Conservation (phyloP, 2,329 filamentous ascomycete genomes). For the Cryphonectria nitschkei region DNA sequence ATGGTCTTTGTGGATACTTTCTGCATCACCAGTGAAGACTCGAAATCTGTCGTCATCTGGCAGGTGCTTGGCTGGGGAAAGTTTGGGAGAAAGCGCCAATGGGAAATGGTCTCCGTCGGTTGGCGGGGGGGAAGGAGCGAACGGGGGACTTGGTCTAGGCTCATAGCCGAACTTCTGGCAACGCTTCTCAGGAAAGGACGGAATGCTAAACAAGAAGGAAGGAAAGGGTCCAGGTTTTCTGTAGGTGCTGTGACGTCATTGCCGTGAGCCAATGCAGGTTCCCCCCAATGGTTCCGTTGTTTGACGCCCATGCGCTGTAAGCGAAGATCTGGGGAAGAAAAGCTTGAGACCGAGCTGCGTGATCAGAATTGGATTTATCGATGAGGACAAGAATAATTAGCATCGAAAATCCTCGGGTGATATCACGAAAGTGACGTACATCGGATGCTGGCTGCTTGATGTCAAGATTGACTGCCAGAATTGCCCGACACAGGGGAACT, state of each 20-base stretch:
- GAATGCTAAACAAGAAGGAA: background rate
- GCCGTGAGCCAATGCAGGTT: background rate
- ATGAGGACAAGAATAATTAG: background rate
- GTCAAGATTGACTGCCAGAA: background rate
- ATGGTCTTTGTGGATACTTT: background rate
- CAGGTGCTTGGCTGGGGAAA: slow-evolving; percentile 12
- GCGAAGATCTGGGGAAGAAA: background rate
- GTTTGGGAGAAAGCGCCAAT: background rate
- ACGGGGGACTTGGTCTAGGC: background rate
- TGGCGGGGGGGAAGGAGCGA: background rate
- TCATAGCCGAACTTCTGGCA: background rate
- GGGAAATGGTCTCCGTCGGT: background rate
- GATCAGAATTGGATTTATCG: background rate
- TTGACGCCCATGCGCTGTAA: background rate
- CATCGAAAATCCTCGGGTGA: background rate
- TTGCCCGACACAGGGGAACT: background rate
- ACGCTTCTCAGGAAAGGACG: background rate
- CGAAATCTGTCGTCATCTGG: slow-evolving; percentile 21
- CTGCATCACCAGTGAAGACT: background rate
- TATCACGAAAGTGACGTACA: slow-evolving; percentile 8
- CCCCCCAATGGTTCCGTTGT: background rate
- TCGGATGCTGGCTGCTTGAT: slow-evolving; percentile 10
- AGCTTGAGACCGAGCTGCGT: background rate
- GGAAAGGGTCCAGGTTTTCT: background rate
- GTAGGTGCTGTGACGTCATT: background rate